These are phyloP conservation scores for Kitagawia praeruptora DNA, from an alignment of 129 eudicot species.

Conservation along the genomic window DNA sequence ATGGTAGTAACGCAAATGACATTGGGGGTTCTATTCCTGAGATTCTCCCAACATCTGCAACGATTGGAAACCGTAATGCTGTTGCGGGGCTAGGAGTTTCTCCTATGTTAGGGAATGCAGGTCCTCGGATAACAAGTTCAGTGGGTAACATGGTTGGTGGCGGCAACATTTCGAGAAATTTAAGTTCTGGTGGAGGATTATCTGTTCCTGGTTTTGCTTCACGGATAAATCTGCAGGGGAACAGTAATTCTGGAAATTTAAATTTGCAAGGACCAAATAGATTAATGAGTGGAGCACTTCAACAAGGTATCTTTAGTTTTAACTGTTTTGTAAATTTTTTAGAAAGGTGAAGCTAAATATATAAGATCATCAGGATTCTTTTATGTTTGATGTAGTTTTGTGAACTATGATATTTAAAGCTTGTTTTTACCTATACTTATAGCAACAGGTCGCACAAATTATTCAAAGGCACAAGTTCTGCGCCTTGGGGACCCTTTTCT, in stretches of 20 bases:
- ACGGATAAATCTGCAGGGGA: constrained; percentile 54
- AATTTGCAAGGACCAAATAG: constrained; percentile 82
- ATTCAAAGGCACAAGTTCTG: not conserved
- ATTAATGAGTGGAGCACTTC: constrained; percentile 88
- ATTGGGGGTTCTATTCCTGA: constrained; percentile 91
- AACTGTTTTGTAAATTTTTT: not conserved
- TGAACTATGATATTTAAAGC: not conserved
- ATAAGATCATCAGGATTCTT: not conserved
- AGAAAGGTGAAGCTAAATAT: not conserved
- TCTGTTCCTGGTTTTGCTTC: constrained; percentile 86
- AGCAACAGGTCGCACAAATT: not conserved
- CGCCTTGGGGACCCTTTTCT: too few species aligned
- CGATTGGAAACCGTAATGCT: constrained; percentile 62
- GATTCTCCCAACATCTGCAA: constrained; percentile 73
- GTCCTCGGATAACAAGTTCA: constrained; percentile 64
- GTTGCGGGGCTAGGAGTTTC: constrained; percentile 74
- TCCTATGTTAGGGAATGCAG: constrained; percentile 64
- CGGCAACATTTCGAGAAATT: constrained; percentile 67
- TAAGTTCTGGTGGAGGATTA: constrained; percentile 78
- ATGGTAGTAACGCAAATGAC: constrained; percentile 47
- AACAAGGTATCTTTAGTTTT: constrained; percentile 60
- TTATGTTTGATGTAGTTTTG: not conserved
- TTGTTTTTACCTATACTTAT: not conserved
- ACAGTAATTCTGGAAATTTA: constrained; percentile 73
- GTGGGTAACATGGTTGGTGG: constrained; percentile 70